Base-by-base conservation (phyloP, 1,284 basidiomycete genomes). In the Schizophyllum commune region DNA sequence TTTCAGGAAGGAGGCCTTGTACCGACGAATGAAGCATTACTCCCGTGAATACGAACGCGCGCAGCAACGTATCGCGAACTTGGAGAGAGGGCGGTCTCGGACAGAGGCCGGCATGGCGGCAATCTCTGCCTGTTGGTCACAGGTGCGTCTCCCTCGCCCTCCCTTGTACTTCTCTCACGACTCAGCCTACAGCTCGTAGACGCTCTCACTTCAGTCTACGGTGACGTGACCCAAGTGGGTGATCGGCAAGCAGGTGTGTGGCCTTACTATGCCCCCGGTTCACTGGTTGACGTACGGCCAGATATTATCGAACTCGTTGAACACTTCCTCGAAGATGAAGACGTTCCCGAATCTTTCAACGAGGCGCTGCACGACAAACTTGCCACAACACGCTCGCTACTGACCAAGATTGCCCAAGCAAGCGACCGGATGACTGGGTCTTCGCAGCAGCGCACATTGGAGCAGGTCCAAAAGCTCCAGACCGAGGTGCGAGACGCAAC, bases 1-100 rank as follows among this genome's bases (percentile, higher is more conserved):
- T 20, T 89, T 89, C 72, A 87, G 92, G 63, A 97, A 98, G 75
- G 93, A 96, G 71, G 95, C 95, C 53, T 90, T 98, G 58, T 96
- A 88, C 73, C 83, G 95, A 57, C 83, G 93, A 64, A 95, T 98
- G 93, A 89, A 84, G 69, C 86, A 95, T 68, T 96, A 96, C 72
- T 87, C 89, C 59, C 84, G 93, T 62, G 88, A 93, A 74, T 82
- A 88, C 70, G 85, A 91, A 68, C 84, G 88, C 57, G 86, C 85
- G 66, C 79, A 84, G 65, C 75, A 77, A 68, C 82, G 84, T 64
- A 86, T 92, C 58, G 80, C 82, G 64, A 86, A 91, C 66, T 73
- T 96, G 55, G 90, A 94, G 72, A 82, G 80, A 66, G 82, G 87
- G 66, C 86, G 88, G 71, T 82, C 77, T 62, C 85, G 85, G 9